Base-by-base conservation (phyloP, 2,329 filamentous ascomycete genomes). In the Aspergillus sp. region DNA sequence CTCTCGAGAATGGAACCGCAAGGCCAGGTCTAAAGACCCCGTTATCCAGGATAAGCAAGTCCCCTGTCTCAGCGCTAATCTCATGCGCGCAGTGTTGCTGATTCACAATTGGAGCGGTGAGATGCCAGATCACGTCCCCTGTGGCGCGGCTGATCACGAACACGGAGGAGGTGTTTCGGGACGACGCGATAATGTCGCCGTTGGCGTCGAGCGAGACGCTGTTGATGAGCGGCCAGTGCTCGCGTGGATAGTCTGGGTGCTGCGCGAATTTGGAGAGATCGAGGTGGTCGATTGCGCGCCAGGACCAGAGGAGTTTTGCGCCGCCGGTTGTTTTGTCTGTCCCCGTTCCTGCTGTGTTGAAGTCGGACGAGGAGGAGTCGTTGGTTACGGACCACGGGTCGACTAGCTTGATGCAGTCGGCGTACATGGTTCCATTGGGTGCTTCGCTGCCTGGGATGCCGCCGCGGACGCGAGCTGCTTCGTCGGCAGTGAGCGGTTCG, bases 21-120 rank as follows among this genome's bases (percentile, higher is more conserved):
- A 76, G 68, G 19, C 70, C 69, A 14, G 71, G 65, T 5, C 78
- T 68, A 57, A 77, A 80, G 0, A 75, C 75, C 3, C 78, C 78
- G 53, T 81, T 80, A 60, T 81, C 78, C 58, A 80, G 77, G 53
- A 80, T 75, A 17, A 80, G 66, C 15, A 80, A 78, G 48, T 74
- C 74, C 5, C 77, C 77, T 3, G 46, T 50, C 4, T 23, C 74
- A 66, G 0, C 71, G 64, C 17, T 31, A 5, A 80, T 67, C 60
- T 80, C 74, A 27, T 69, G 74, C 0, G 78, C 77, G 53, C 75
- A 76, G 63, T 80, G 77, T 60, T 80, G 78, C 61, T 81, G 78
- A 1, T 73, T 74, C 0, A 81, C 67, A 3, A 74, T 67, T 3
- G 72, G 73, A 2, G 73, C 70, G 23, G 72, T 70, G 12, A 81